Percentiles rank a stretch among this genome's conserved stretches.
phyloP scores from a whole-genome alignment of 768 basidiomycete genomes.

The Termitomyces bulborhizus region DNA sequence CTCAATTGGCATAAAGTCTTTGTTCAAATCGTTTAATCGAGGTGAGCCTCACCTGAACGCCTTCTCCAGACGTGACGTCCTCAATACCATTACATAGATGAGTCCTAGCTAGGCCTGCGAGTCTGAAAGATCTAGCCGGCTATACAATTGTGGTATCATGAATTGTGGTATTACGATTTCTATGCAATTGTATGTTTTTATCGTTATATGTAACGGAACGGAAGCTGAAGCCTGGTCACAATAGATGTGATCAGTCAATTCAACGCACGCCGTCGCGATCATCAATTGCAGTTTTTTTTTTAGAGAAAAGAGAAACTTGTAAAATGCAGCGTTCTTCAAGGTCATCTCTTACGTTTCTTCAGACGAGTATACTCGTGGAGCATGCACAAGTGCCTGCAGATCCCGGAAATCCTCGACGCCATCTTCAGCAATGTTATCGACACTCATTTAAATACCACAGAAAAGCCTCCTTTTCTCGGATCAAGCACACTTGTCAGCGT shows the following conservation, averaged over 20 bases:
- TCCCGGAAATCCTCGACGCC: constrained; percentile 4
- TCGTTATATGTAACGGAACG: not conserved
- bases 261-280: not conserved
- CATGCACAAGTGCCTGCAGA: constrained; percentile 3
- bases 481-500: not conserved
- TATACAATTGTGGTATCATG: no score
- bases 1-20: no score
- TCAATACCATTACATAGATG: no score
- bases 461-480: not conserved
- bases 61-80: no score
- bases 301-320: not conserved
- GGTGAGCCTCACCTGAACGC: no score
- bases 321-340: not conserved
- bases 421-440: constrained; percentile 3
- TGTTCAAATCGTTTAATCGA: no score
- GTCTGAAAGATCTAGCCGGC: not conserved
- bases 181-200: not conserved
- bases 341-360: not conserved
- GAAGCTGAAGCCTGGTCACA: not conserved
- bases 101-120: no score
- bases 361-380: not conserved
- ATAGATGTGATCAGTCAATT: not conserved
- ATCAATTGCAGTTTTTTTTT: not conserved
- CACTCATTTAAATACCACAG: not conserved
- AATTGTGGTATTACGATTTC: not conserved